Evolutionary conservation across 345 rosid genomes (phyloP).

Genomic region (Sonneratia alba): DNA sequence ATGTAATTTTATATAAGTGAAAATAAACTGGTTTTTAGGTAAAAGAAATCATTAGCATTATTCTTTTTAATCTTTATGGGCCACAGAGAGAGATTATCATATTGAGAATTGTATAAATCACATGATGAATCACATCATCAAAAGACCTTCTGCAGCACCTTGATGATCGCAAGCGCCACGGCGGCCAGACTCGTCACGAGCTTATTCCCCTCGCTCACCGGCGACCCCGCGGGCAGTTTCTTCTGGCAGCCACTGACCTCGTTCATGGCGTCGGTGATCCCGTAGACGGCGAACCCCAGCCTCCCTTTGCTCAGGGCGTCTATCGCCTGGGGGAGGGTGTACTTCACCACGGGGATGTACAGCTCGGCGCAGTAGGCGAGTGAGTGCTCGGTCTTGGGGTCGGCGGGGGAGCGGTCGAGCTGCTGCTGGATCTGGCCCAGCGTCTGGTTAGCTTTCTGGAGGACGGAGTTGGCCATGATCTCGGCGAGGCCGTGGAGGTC

Average conservation of each 20-base stretch:
- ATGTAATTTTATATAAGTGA: too few relatives aligned
- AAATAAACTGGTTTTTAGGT: too few relatives aligned
- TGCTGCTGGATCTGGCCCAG: conserved; percentile 21
- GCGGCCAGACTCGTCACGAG: conserved; percentile 18
- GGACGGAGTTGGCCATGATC: conserved; percentile 12
- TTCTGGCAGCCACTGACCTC: conserved; percentile 22
- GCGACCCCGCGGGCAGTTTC: conserved; percentile 5
- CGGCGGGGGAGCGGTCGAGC: conserved; percentile 11
- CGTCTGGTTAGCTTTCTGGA: conserved; percentile 12
- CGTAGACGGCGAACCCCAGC: conserved; percentile 22
- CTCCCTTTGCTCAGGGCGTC: conserved; percentile 20
- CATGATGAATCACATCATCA: neutral
- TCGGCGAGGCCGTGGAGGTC: conserved; percentile 13
- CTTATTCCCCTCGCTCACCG: conserved; percentile 18
- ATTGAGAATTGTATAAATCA: too few relatives aligned
- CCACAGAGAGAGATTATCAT: too few relatives aligned
- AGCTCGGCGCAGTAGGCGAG: conserved; percentile 21
- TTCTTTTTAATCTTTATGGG: too few relatives aligned
- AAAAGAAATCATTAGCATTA: too few relatives aligned
- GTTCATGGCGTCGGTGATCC: conserved; percentile 14
- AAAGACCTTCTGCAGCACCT: conserved; percentile 3
- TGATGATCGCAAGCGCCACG: conserved; percentile 29
- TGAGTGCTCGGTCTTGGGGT: conserved; percentile 18
- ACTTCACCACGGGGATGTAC: conserved; percentile 29
- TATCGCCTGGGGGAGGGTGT: conserved; percentile 16